Evolutionary conservation across 768 basidiomycete genomes (phyloP).

Genomic region (Suillus americanus): DNA sequence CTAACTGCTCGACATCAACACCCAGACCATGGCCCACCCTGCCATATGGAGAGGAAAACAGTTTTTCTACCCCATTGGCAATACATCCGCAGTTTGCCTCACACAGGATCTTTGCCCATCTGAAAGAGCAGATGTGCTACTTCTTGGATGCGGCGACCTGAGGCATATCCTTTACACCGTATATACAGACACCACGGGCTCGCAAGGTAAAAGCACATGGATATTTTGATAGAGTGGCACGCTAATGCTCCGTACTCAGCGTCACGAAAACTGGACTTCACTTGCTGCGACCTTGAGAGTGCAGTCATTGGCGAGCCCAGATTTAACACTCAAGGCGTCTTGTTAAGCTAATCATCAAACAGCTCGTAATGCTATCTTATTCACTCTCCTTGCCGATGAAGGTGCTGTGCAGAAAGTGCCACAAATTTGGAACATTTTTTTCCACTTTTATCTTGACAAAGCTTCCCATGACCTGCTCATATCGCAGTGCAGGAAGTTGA

Average conservation of each 20-base stretch:
- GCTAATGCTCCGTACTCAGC: slow-evolving; percentile 10
- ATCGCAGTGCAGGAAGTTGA: slow-evolving; percentile 27
- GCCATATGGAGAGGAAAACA: slow-evolving; percentile 42
- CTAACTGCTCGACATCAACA: no score
- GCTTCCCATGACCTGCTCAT: slow-evolving; percentile 24
- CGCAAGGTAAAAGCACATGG: neutral
- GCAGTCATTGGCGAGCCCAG: slow-evolving; percentile 27
- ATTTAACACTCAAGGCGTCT: neutral
- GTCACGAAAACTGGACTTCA: slow-evolving; percentile 27
- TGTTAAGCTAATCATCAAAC: neutral
- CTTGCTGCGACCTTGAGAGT: slow-evolving; percentile 29
- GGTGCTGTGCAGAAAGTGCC: slow-evolving; percentile 17
- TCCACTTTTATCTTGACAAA: slow-evolving; percentile 27
- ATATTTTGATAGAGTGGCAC: neutral
- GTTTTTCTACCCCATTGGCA: slow-evolving; percentile 63
- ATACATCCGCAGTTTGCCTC: slow-evolving; percentile 53
- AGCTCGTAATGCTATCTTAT: slow-evolving; percentile 30
- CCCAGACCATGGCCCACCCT: slow-evolving; percentile 38
- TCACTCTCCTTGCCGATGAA: slow-evolving; percentile 28
- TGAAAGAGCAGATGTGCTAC: slow-evolving; percentile 44
- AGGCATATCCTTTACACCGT: slow-evolving; percentile 54
- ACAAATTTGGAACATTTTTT: slow-evolving; percentile 31
- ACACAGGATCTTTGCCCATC: slow-evolving; percentile 49
- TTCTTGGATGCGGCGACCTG: slow-evolving; percentile 61
- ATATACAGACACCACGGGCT: slow-evolving; percentile 11